phyloP scores from a whole-genome alignment of 257 asterid genomes.

The Knoxia roxburghii region DNA sequence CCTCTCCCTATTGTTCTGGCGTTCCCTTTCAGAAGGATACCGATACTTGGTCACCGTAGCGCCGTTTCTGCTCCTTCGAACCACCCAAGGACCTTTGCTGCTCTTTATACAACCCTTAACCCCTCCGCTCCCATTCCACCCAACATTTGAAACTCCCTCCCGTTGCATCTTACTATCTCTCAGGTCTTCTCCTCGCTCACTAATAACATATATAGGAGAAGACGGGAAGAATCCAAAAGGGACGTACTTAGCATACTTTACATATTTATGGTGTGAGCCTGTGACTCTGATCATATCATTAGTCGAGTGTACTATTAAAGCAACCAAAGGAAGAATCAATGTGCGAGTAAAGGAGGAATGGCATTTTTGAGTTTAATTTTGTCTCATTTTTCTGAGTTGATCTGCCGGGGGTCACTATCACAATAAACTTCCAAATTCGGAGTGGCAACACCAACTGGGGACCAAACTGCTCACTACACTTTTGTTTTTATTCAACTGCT shows the following conservation, averaged over 20 bases:
- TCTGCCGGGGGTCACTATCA: no score
- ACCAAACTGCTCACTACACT: no score
- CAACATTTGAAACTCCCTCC: not conserved
- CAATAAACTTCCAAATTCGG: no score
- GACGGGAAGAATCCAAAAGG: constrained; percentile 15
- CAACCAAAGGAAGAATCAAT: no score
- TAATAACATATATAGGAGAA: not conserved
- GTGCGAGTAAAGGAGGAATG: no score
- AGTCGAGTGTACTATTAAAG: no score
- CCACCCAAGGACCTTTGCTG: constrained; percentile 69
- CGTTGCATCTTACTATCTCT: no score
- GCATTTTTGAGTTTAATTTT: not conserved
- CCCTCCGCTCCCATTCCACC: not conserved
- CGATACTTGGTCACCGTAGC: constrained; percentile 41
- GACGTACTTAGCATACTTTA: not conserved
- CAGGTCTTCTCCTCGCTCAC: not conserved
- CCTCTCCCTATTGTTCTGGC: constrained; percentile 56
- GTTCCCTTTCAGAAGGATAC: constrained; percentile 57
- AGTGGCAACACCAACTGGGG: no score
- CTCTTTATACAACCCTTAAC: constrained; percentile 60
- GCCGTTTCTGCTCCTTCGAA: constrained; percentile 48
- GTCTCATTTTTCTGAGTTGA: no score
- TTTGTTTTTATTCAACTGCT: no score
- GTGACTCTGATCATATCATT: no score
- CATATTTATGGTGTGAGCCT: not conserved